Conservation (phyloP, 768 basidiomycete species). For the Candolleomyces aberdarensis region DNA sequence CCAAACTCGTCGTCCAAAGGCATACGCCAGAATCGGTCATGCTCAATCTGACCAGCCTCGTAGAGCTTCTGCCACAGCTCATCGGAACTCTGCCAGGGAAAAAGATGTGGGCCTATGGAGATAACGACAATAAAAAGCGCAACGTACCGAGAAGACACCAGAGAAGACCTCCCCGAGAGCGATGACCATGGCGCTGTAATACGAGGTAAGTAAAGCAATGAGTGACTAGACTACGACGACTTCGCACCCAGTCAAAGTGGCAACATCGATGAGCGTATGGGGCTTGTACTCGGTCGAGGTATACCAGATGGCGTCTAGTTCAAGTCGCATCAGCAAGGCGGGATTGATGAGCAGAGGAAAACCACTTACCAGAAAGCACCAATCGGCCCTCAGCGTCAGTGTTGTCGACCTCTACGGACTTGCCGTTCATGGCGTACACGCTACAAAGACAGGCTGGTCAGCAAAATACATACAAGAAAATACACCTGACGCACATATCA, state of each 20-base stretch:
- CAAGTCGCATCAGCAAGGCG: background rate
- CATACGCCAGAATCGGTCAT: constrained; percentile 89
- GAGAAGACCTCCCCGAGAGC: constrained; percentile 76
- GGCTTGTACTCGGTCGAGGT: constrained; percentile 74
- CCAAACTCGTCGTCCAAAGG: constrained; percentile 82
- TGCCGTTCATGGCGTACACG: constrained; percentile 85
- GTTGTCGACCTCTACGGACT: constrained; percentile 83
- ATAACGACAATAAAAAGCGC: background rate
- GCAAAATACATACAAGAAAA: background rate
- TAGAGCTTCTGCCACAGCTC: constrained; percentile 69
- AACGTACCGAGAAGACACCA: constrained; percentile 72
- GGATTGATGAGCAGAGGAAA: background rate
- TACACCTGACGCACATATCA: constrained; percentile 58
- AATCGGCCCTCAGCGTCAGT: constrained; percentile 84
- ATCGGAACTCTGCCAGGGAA: constrained; percentile 63
- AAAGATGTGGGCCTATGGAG: background rate
- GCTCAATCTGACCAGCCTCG: constrained; percentile 66
- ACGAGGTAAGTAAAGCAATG: background rate
- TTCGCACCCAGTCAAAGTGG: constrained; percentile 76
- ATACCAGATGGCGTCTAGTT: constrained; percentile 81
- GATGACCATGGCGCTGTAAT: constrained; percentile 59
- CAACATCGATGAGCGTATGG: constrained; percentile 82
- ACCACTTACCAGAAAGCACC: constrained; percentile 58
- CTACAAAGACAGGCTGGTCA: constrained; percentile 29
- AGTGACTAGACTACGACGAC: background rate